Conservation (phyloP, 805 yeast genomes). For the Schwanniomyces pseudopolymorphus region DNA sequence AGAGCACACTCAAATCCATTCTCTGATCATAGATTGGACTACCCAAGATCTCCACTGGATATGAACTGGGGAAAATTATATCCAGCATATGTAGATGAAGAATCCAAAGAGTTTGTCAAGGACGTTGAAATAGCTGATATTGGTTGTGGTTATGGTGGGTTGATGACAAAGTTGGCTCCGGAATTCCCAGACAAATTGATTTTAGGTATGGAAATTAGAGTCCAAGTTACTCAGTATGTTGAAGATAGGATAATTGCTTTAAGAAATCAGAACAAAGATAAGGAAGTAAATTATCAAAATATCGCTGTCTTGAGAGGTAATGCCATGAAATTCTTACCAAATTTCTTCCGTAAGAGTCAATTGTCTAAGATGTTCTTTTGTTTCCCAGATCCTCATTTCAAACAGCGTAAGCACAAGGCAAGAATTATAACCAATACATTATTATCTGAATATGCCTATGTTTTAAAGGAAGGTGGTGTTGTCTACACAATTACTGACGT, state of each 20-base stretch:
- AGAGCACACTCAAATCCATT: conserved; percentile 98
- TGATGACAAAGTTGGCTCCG: conserved; percentile 76
- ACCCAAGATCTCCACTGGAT: conserved; percentile 73
- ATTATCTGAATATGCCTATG: conserved; percentile 89
- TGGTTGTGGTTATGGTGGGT: conserved; percentile 98
- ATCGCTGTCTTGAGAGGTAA: conserved; percentile 90
- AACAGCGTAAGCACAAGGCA: conserved; percentile 95
- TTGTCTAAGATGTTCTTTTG: conserved; percentile 92
- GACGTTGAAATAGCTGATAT: conserved; percentile 88
- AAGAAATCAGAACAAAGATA: conserved; percentile 47
- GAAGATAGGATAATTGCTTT: conserved; percentile 93
- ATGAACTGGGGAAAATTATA: conserved; percentile 87
- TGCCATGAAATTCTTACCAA: conserved; percentile 96
- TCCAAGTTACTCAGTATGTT: conserved; percentile 95
- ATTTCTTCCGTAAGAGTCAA: conserved; percentile 82
- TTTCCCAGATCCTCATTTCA: conserved; percentile 99
- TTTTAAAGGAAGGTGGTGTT: conserved; percentile 80
- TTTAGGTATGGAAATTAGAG: conserved; percentile 96
- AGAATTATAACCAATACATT: conserved; percentile 90
- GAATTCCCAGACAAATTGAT: conserved; percentile 71
- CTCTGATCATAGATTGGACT: conserved; percentile 89
- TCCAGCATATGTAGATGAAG: conserved; percentile 55
- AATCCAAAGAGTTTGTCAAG: conserved; percentile 42
- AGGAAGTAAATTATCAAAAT: conserved; percentile 62
- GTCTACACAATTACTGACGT: conserved; percentile 96